These are phyloP conservation scores for Rubus parviflorus DNA, from an alignment of 306 rosid genomes.

Conservation along the genomic window DNA sequence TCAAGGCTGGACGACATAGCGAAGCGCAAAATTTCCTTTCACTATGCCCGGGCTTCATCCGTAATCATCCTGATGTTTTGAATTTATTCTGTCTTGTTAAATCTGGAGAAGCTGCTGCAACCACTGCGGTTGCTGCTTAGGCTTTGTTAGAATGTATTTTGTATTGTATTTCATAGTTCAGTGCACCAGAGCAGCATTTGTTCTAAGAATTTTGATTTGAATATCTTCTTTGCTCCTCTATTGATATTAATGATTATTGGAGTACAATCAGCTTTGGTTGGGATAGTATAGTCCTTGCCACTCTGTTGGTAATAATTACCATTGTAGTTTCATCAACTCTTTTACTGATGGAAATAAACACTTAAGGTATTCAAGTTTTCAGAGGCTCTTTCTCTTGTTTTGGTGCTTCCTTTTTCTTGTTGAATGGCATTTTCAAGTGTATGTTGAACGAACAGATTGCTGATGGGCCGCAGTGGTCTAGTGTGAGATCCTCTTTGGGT, in stretches of 20 bases:
- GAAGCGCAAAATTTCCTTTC: conserved; percentile 79
- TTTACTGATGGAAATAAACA: conserved; percentile 26
- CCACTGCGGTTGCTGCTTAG: conserved; percentile 49
- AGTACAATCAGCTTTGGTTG: conserved; percentile 38
- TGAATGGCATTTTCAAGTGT: conserved; percentile 10
- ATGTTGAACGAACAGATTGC: neutral
- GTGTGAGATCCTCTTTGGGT: conserved; percentile 1
- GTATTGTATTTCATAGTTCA: conserved; percentile 31
- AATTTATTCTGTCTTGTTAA: conserved; percentile 55
- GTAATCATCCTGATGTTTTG: conserved; percentile 72
- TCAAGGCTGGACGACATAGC: conserved; percentile 51
- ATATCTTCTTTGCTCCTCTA: conserved; percentile 30
- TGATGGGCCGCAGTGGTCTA: neutral
- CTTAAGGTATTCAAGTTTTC: conserved; percentile 14
- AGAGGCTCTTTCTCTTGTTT: neutral
- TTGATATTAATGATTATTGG: conserved; percentile 28
- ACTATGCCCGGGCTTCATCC: conserved; percentile 68
- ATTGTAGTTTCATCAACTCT: conserved; percentile 28
- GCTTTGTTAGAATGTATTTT: conserved; percentile 26
- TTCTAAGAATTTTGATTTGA: conserved; percentile 38
- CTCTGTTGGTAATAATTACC: conserved; percentile 30
- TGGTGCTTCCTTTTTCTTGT: conserved; percentile 21
- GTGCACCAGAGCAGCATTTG: conserved; percentile 32
- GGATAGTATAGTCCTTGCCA: conserved; percentile 25
- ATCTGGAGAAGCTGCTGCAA: conserved; percentile 42